Conservation (phyloP, 2,329 filamentous ascomycete species). For the Fusarium coicis region DNA sequence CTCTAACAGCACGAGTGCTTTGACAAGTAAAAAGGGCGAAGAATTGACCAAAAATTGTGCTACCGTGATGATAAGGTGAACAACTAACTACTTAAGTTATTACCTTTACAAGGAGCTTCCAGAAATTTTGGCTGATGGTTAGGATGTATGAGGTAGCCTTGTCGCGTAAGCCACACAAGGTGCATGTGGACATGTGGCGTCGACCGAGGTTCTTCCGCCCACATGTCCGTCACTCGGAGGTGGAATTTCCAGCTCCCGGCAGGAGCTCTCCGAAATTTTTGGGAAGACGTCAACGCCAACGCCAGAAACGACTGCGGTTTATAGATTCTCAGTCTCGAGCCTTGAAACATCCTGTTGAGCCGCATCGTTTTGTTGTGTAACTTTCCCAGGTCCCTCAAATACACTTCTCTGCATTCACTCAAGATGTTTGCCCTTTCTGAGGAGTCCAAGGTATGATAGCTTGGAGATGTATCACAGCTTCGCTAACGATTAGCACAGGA, state of each 20-base stretch:
- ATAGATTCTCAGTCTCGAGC: slow-evolving; percentile 32
- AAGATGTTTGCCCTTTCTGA: slow-evolving; percentile 82
- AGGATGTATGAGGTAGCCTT: slow-evolving; percentile 23
- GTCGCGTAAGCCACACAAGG: slow-evolving; percentile 26
- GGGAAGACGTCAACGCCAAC: slow-evolving; percentile 30
- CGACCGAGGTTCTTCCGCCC: slow-evolving; percentile 48
- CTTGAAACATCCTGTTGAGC: slow-evolving; percentile 12
- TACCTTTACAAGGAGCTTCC: slow-evolving; percentile 29
- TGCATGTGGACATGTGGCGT: slow-evolving; percentile 2
- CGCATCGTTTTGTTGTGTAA: slow-evolving; percentile 1
- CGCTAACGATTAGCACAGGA: slow-evolving; percentile 67
- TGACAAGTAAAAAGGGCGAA: neutral
- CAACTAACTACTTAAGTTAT: slow-evolving; percentile 7
- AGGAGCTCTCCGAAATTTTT: slow-evolving; percentile 39
- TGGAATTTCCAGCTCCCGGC: slow-evolving; percentile 42
- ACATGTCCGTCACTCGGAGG: slow-evolving; percentile 17
- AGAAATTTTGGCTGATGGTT: slow-evolving; percentile 44
- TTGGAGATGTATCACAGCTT: slow-evolving; percentile 5
- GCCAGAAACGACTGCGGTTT: neutral
- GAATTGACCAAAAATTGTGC: neutral
- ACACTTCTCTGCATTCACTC: slow-evolving; percentile 14
- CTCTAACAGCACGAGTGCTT: neutral
- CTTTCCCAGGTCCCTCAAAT: slow-evolving; percentile 2
- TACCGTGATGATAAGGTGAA: slow-evolving; percentile 3
- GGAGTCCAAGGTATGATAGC: slow-evolving; percentile 84